phyloP scores from a whole-genome alignment of 73 alveolate species.

The Blepharisma stoltei region DNA sequence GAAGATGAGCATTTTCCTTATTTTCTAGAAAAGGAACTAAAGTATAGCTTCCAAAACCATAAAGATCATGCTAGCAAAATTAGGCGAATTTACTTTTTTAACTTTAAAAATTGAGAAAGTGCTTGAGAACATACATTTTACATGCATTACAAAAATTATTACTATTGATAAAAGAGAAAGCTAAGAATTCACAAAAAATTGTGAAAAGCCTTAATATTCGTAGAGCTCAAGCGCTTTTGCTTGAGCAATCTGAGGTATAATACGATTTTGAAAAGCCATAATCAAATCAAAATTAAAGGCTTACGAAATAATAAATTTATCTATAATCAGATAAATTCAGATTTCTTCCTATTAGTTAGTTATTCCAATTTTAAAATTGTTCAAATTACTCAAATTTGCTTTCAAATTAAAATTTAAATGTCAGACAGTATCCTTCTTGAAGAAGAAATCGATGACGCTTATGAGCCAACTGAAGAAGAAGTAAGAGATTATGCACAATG shows the following conservation, averaged over 20 bases:
- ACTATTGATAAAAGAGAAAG: slow-evolving; percentile 30
- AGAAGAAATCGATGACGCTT: slow-evolving; percentile 80
- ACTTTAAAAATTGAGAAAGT: slow-evolving; percentile 29
- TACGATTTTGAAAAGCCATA: too few species aligned
- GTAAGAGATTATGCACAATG: slow-evolving; percentile 34
- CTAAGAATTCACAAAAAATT: not conserved
- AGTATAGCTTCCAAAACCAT: slow-evolving; percentile 53
- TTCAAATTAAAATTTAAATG: not conserved
- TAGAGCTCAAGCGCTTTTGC: too few species aligned
- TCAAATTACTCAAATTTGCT: too few species aligned
- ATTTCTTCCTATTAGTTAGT: too few species aligned
- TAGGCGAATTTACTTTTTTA: slow-evolving; percentile 52
- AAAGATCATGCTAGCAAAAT: slow-evolving; percentile 59
- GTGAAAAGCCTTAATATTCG: too few species aligned
- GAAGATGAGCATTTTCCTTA: slow-evolving; percentile 45
- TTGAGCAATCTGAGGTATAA: too few species aligned
- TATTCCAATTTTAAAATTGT: too few species aligned
- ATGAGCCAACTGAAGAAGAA: slow-evolving; percentile 66
- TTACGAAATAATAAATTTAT: too few species aligned
- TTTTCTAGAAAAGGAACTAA: slow-evolving; percentile 51
- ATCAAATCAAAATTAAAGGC: too few species aligned
- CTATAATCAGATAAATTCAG: too few species aligned
- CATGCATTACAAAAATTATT: slow-evolving; percentile 32
- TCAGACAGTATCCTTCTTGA: slow-evolving; percentile 50
- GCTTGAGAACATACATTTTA: slow-evolving; percentile 54